Evolutionary conservation across 2,329 filamentous ascomycete species (phyloP).

Genomic region (Aspergillus sp.): DNA sequence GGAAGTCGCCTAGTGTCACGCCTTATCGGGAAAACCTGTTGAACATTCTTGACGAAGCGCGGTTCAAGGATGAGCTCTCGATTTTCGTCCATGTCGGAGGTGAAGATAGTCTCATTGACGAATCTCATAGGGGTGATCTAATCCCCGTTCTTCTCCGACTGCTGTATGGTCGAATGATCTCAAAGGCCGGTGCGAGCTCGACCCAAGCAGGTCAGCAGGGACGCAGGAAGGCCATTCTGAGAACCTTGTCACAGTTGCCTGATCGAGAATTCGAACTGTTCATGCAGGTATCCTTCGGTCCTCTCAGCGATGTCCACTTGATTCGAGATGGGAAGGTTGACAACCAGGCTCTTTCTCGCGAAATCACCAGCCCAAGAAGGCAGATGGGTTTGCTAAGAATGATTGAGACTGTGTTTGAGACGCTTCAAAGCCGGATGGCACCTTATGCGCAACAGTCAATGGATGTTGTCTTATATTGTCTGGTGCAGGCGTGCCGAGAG

Average conservation of each 20-base stretch:
- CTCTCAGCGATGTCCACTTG: constrained; percentile 62
- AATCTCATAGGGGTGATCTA: constrained; percentile 68
- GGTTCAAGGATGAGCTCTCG: constrained; percentile 91
- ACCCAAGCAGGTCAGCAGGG: constrained; percentile 79
- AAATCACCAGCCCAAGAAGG: constrained; percentile 68
- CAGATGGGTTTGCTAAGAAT: constrained; percentile 92
- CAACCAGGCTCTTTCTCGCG: constrained; percentile 55
- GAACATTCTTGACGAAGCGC: constrained; percentile 83
- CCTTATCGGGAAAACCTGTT: constrained; percentile 82
- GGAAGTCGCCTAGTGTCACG: constrained; percentile 76
- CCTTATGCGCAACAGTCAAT: constrained; percentile 69
- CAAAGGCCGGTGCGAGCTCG: constrained; percentile 72
- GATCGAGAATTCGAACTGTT: constrained; percentile 76
- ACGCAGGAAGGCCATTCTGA: constrained; percentile 70
- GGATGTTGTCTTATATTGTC: constrained; percentile 77
- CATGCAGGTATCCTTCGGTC: constrained; percentile 75
- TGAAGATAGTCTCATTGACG: constrained; percentile 65
- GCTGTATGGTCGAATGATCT: constrained; percentile 85
- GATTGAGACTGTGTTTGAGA: constrained; percentile 81
- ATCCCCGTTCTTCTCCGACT: constrained; percentile 86
- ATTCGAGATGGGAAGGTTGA: constrained; percentile 52
- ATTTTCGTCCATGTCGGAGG: constrained; percentile 75
- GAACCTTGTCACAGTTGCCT: constrained; percentile 75
- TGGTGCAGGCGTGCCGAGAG: constrained; percentile 66
- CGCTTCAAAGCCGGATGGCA: constrained; percentile 71